phyloP scores from a whole-genome alignment of 1,139 yeast genomes.

The Pichiaceae sp. region DNA sequence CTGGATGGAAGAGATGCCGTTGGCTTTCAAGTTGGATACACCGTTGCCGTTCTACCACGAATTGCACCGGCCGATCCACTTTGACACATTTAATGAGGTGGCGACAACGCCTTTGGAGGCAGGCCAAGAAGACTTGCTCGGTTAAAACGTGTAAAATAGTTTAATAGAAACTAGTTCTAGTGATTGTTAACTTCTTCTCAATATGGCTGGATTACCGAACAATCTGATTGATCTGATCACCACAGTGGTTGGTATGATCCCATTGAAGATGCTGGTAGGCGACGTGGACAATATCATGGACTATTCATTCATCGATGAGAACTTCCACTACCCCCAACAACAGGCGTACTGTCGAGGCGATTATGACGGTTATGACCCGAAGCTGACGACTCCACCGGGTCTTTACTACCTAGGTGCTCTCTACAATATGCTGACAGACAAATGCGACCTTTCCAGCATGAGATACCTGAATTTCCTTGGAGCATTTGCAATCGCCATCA shows the following conservation, averaged over 20 bases:
- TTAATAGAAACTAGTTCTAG: neutral
- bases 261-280: constrained; percentile 13
- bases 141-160: neutral
- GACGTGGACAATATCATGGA: constrained; percentile 23
- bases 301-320: constrained; percentile 60
- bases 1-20: constrained; percentile 59
- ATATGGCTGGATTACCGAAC: neutral
- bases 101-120: constrained; percentile 43
- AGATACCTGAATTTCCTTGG: constrained; percentile 60
- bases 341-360: constrained; percentile 53
- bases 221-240: constrained; percentile 7
- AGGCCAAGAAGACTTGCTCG: constrained; percentile 61
- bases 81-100: constrained; percentile 63
- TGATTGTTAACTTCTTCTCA: neutral
- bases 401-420: constrained; percentile 58
- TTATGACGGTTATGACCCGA: constrained; percentile 69
- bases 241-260: constrained; percentile 9
- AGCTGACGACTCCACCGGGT: constrained; percentile 97
- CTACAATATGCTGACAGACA: constrained; percentile 27
- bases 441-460: constrained; percentile 33
- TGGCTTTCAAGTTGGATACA: constrained; percentile 60
- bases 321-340: constrained; percentile 80
- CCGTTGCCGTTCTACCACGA: constrained; percentile 84
- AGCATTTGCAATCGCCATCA: constrained; percentile 47
- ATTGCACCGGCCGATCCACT: constrained; percentile 83